Base-by-base conservation (phyloP, 2,329 filamentous ascomycete species). In the Exophiala oligosperma region DNA sequence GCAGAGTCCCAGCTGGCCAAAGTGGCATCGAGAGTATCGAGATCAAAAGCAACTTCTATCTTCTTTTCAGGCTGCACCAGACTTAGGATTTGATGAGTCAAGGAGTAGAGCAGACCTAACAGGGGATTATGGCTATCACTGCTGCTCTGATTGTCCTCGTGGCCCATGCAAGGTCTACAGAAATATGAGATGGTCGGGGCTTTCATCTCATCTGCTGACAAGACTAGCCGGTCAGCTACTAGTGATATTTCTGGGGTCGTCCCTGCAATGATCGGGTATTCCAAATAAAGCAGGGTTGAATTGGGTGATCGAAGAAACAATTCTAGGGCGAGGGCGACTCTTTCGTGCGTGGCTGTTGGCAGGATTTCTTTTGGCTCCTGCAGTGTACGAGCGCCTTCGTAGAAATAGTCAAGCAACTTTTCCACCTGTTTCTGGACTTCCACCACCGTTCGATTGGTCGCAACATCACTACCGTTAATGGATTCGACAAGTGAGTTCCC, bases 171-270 rank as follows among this genome's bases (percentile, higher is more conserved):
- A 40, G 21, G 29, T 49, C 40, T 28, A 44, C 52, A 55, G 52
- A 55, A 41, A 48, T 40, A 49, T 21, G 29, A 48, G 21, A 49
- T 23, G 43, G 35, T 48, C 9, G 44, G 43, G 11, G 44, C 52
- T 24, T 26, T 55, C 21, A 55, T 12, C 17, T 29, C n/a, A 49
- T 55, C 52, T 9, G 44, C 52, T 17, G 52, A 52, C 35, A 52
- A 29, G 2, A 52, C 49, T 23, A 44, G 21, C 17, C 49, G 49
- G 26, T 29, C 11, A 21, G 49, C 38, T 11, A 52, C 21, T 37
- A 41, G 35, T n/a, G 44, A 55, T 49, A 48, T 49, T 40, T 55
- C 38, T 23, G 44, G 44, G 11, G 40, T 49, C n/a, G 14, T 23
- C 11, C 32, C 12, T 49, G 44, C 24, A 28, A 49, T 40, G 11